Base-by-base conservation (phyloP, 768 basidiomycete genomes). In the Kwoniella sp. region DNA sequence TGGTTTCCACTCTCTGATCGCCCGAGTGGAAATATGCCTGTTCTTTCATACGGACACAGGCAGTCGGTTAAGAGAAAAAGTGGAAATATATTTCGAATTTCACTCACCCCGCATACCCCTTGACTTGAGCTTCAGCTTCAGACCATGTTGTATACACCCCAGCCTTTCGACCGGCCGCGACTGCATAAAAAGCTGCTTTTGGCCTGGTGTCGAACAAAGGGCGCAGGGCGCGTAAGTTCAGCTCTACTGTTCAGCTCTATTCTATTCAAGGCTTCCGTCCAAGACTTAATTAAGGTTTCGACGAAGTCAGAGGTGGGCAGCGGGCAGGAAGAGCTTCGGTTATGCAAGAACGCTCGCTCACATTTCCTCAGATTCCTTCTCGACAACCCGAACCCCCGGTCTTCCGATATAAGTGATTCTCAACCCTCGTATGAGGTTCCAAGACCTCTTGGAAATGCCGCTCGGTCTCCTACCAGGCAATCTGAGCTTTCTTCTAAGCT, bases 71-170 rank as follows among this genome's bases (percentile, higher is more conserved):
- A n/a, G n/a, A n/a, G n/a, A n/a, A n/a, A n/a, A n/a, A n/a, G n/a
- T n/a, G n/a, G n/a, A n/a, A n/a, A n/a, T n/a, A n/a, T n/a, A n/a
- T n/a, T n/a, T n/a, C n/a, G n/a, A n/a, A n/a, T n/a, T n/a, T n/a
- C 47, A 54, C 77, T 55, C 49, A 76, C 78, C 63, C 84, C 0
- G 82, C 37, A 73, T 85, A 91, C 30, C 87, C 87, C 60, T 87
- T 85, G 40, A 88, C 83, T 75, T 92, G 90, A 0, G 76, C 77
- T 71, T 88, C 82, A 68, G 88, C 88, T 17, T 93, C 90, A 6
- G 80, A 81, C 92, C 92, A 95, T 26, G 86, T 84, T 1, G 65
- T 62, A 76, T 87, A 93, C 3, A 93, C 81, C 0, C 92, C 92
- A 0, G 87, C 83, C 12, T 71, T 66, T 36, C 82, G 80, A 10